Base-by-base conservation (phyloP, 2,329 filamentous ascomycete species). In the Rutstroemia sydowiana region DNA sequence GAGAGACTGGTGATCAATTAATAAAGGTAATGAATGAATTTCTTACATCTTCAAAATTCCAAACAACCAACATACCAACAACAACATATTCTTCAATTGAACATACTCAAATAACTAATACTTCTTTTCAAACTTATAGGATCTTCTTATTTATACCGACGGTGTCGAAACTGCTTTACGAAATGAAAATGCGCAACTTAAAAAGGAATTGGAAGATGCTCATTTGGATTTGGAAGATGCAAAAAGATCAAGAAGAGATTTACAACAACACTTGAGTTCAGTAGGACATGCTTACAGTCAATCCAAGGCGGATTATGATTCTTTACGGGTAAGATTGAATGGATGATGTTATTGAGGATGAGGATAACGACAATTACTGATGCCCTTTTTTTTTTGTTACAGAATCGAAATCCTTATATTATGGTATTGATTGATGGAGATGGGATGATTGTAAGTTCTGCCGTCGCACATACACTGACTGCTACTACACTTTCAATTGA, bases 341-440 rank as follows among this genome's bases (percentile, higher is more conserved):
- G 14, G 16, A 7, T 18, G 13, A 11, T 18, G n/a, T 16, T n/a
- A 20, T 31, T 23, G 11, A n/a, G n/a, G n/a, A n/a, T n/a, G n/a
- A n/a, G n/a, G n/a, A n/a, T n/a, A n/a, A n/a, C n/a, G n/a, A n/a
- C n/a, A n/a, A 18, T 40, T 20, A 28, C 51, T 53, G 45, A 53
- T 49, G 10, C 16, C 3, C 8, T 8, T 44, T 37, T n/a, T n/a
- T n/a, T n/a, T n/a, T n/a, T n/a, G n/a, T n/a, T 10, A n/a, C 51
- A 65, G 65, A 65, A 66, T 56, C 71, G 69, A 45, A 82, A 82
- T 65, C 72, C 76, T 37, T 85, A 85, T 64, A 71, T 83, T 60
- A 66, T 79, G 57, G 73, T 82, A 36, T 63, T 84, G 58, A 76
- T 85, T 59, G 82, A 85, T 63, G 82, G 81, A 34, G 76, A 85